Conservation (phyloP, 345 rosid species). For the Melaleuca quinquenervia region DNA sequence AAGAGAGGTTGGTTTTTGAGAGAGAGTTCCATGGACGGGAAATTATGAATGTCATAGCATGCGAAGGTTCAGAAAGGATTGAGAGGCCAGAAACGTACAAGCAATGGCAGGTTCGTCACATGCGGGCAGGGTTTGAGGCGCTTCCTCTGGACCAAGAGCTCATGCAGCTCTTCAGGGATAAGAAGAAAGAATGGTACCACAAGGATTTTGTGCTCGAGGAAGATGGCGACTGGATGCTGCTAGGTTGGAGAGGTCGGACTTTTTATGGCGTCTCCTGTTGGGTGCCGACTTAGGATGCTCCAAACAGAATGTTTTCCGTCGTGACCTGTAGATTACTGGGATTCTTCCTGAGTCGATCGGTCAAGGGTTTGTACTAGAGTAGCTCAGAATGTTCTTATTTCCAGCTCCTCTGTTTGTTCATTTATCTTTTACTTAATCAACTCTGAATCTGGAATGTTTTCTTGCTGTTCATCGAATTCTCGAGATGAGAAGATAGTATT, state of each 20-base stretch:
- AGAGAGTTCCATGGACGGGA: conserved; percentile 54
- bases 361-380: not conserved
- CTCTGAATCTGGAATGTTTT: too few species aligned
- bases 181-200: conserved; percentile 45
- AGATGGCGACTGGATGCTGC: conserved; percentile 68
- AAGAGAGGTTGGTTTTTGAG: conserved; percentile 47
- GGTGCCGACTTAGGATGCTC: conserved; percentile 31
- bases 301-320: not conserved
- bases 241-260: conserved; percentile 91
- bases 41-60: conserved; percentile 60
- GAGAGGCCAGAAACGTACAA: conserved; percentile 84
- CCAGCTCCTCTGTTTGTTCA: not conserved
- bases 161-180: conserved; percentile 17
- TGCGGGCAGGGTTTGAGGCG: conserved; percentile 66
- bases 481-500: too few species aligned
- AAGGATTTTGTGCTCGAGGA: conserved; percentile 63
- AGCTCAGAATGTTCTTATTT: not conserved
- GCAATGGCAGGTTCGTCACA: conserved; percentile 67
- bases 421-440: too few species aligned
- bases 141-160: conserved; percentile 32
- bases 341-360: not conserved
- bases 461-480: too few species aligned
- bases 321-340: not conserved
- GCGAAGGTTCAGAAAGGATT: conserved; percentile 64
- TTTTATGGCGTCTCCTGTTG: conserved; percentile 55